Evolutionary conservation across 106 monocot species (phyloP), one percentile per base, ranked within the genome.

Genomic region (Acorus gramineus): DNA sequence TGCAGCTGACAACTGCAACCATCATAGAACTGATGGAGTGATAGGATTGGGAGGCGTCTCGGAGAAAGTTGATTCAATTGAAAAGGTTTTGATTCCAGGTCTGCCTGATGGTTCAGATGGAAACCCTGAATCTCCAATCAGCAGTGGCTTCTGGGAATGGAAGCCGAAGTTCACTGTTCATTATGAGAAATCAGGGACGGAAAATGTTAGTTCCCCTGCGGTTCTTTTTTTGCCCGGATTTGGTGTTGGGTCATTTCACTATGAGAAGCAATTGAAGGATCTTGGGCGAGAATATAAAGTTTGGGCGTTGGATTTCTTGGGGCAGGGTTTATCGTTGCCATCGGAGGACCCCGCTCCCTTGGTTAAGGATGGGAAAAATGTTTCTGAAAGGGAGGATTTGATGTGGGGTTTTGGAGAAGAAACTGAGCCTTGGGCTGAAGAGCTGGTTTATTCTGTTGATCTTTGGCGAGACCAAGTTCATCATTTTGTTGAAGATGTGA

Each of bases 201-300:
- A 81, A 49, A 96, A 96, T 60, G 62, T 73, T 50, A 59, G 70
- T 43, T 72, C 82, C 8, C 95, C 95, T 8, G 72, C 72, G 7
- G 73, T 96, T 49, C 69, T 91, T 48, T 90, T 96, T 69, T 82
- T 96, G 47, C 95, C 95, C 46, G 95, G 95, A 10, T 96, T 96
- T 70, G 95, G 95, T 1, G 95, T 96, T 2, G 95, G 95, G 43
- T 74, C 82, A 11, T 96, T 96, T 55, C 95, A 96, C 59, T 96
- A 80, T 55, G 87, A 96, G 72, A 96, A 96, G 77, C 95, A 96
- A 47, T 63, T 96, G 79, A 87, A 77, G 73, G 95, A 96, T 73
- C 72, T 96, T 6, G 95, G 95, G 2, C 70, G 82, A 10, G 85
- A 96, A 13, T 85, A 91, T 73, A 80, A 81, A 68, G 90, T 96